phyloP scores from a whole-genome alignment of 2,329 filamentous ascomycete genomes.

The Macrophomina pseudophaseolina region DNA sequence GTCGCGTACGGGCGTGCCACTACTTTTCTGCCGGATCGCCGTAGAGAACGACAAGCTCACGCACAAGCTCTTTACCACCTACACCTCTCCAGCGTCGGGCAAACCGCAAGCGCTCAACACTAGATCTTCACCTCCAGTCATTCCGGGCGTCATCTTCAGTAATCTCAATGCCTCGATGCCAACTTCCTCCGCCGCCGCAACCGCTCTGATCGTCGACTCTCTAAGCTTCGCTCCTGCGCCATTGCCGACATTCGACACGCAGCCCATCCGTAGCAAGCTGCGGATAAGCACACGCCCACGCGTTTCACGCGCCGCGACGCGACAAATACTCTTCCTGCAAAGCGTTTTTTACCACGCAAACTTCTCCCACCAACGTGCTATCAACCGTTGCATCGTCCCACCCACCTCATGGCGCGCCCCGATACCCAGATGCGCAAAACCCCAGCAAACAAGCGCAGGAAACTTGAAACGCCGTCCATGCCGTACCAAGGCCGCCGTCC shows the following conservation, averaged over 20 bases:
- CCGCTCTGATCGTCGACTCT: background rate
- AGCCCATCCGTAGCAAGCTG: background rate
- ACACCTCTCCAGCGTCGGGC: background rate
- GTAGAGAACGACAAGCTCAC: background rate
- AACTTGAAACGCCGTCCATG: background rate
- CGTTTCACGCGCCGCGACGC: background rate
- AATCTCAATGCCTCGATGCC: background rate
- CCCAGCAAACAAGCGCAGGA: background rate
- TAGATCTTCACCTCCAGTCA: background rate
- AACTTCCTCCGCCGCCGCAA: background rate
- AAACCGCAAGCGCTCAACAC: too few species aligned
- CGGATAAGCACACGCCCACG: background rate
- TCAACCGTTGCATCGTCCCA: background rate
- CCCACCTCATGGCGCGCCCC: background rate
- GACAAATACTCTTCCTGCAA: background rate
- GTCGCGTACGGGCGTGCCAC: background rate
- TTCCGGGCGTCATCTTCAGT: background rate
- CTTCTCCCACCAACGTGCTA: too few species aligned
- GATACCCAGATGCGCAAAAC: background rate
- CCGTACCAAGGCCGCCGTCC: background rate
- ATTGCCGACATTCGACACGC: background rate
- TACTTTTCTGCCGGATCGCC: slow-evolving; percentile 1
- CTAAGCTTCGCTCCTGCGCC: background rate
- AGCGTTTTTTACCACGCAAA: background rate
- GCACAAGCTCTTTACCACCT: background rate